A percentile compares a stretch with the other conserved stretches of the same genome.
Evolutionary conservation across 148 eudicot species (phyloP).

Genomic region (Chenopodium suecicum): DNA sequence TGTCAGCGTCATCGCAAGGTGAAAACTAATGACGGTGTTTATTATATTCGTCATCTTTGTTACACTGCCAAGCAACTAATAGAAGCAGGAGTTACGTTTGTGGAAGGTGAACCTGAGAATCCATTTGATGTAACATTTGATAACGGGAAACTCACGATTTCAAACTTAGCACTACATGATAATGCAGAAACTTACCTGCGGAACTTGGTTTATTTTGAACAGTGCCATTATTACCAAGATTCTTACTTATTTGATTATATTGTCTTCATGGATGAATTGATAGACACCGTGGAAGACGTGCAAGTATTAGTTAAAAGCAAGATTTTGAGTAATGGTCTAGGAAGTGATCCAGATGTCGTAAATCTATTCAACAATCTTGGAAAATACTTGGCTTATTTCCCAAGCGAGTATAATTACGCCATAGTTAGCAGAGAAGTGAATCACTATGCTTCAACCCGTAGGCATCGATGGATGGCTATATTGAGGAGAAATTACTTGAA

Average conservation of each 20-base stretch:
- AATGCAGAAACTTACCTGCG: slow-evolving; percentile 16
- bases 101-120: background rate
- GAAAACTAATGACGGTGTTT: no score
- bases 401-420: no score
- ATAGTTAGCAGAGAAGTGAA: background rate
- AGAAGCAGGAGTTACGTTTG: slow-evolving; percentile 32
- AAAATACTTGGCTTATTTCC: no score
- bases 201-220: slow-evolving; percentile 27
- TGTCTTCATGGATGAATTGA: slow-evolving; percentile 17
- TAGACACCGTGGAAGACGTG: slow-evolving; percentile 26
- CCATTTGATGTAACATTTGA: slow-evolving; percentile 6
- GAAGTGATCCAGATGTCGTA: slow-evolving; percentile 16
- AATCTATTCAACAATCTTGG: background rate
- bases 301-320: background rate
- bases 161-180: background rate
- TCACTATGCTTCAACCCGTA: background rate
- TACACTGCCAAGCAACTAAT: background rate
- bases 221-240: slow-evolving; percentile 13
- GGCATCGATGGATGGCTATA: background rate
- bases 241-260: slow-evolving; percentile 33
- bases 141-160: background rate
- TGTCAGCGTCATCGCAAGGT: no score
- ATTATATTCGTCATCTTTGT: no score
- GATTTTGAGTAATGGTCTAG: background rate
- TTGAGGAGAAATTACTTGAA: slow-evolving; percentile 14